Conservation (phyloP, 306 rosid genomes). For the Arachis hypogaea region DNA sequence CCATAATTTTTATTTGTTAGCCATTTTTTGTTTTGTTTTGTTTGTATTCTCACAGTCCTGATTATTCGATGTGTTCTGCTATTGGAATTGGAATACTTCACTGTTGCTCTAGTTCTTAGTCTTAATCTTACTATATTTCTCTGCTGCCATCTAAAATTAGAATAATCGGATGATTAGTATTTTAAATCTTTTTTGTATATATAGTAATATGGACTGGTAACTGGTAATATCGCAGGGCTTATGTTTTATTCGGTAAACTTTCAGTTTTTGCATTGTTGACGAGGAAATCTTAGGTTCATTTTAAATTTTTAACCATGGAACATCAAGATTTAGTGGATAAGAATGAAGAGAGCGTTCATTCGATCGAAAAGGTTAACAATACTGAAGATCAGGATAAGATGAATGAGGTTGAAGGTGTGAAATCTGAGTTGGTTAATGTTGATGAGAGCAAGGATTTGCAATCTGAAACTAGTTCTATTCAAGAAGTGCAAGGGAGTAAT, state of each 20-base stretch:
- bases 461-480: background rate
- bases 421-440: constrained; percentile 20
- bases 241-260: background rate
- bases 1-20: background rate
- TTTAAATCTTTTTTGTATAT: background rate
- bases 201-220: background rate
- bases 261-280: background rate
- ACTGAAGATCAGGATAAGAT: constrained; percentile 40
- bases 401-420: background rate
- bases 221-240: background rate
- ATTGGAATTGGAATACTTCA: background rate
- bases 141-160: background rate
- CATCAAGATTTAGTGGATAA: constrained; percentile 39
- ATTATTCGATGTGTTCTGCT: background rate
- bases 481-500: constrained; percentile 13
- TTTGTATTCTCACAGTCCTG: background rate
- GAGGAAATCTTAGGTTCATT: constrained; percentile 7
- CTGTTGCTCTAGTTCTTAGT: background rate
- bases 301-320: constrained; percentile 45
- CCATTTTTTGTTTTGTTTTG: background rate
- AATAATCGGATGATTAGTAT: background rate
- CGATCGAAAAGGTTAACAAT: constrained; percentile 43
- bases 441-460: no score
- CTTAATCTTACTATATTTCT: background rate
- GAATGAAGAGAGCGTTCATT: constrained; percentile 38